Base-by-base conservation (phyloP, 2,329 filamentous ascomycete species). In the Pyricularia pennisetigena region DNA sequence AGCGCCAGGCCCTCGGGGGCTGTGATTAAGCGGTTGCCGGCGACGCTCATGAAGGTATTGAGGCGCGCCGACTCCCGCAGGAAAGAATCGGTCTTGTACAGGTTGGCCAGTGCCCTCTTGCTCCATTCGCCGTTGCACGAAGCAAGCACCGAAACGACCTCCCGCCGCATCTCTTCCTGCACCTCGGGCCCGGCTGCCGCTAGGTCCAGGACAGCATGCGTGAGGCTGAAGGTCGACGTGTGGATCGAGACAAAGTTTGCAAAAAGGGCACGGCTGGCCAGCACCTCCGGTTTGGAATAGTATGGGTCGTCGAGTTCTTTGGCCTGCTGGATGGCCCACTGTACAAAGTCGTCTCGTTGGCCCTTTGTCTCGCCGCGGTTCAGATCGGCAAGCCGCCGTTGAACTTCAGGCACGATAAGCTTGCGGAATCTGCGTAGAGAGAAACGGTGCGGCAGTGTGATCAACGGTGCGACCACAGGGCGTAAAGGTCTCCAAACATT, bases 11-110 rank as follows among this genome's bases (percentile, higher is more conserved):
- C 78, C 8, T 68, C 74, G 0, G 70, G 74, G 5, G 76, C 75
- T 16, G 77, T 72, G 35, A 79, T 77, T 69, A 73, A 72, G 70
- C 78, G 78, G 72, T 75, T 74, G 32, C 79, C 69, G 24, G 76
- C 76, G 57, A 76, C 71, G 35, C 78, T 75, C 65, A 79, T 73
- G 70, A 82, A 78, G 9, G 74, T 75, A 71, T 78, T 78, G 57
- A 81, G 70, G 0, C 81, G 77, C 66, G 81, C 75, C 30, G 76
- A 79, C 72, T 83, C 81, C 67, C 78, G 78, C 66, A 82, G 72
- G 26, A 75, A 76, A n/a, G 77, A 80, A 72, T 82, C 80, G 20
- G 80, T 70, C 67, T 75, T 78, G 63, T 72, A 69, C 75, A 80
- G 77, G 28, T 76, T 74, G 2, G 75, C 73, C 9, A 82, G 70